Evolutionary conservation across 441 rosid genomes (phyloP), one percentile per base, ranked within the genome.

Genomic region (Melastoma candidum): DNA sequence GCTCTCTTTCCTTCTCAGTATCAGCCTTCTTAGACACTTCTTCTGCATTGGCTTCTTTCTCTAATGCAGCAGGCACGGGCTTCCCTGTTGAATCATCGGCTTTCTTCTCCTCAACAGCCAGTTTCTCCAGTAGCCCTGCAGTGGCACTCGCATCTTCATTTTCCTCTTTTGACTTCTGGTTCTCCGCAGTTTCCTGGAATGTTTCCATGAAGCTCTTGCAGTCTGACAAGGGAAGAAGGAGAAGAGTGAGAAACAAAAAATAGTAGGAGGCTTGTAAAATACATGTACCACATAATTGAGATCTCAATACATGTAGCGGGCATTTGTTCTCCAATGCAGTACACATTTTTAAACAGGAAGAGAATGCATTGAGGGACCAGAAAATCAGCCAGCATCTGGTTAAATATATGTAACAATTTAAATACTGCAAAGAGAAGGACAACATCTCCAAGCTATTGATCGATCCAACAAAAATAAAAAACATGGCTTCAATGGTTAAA

Each of bases 201-300:
- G 2, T 78, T 56, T 90, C 83, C 95, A 77, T 84, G 64, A 87
- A 90, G 32, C 68, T 65, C 71, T 84, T 90, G 76, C 92, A 81
- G 65, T 90, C 97, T 90, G 57, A 11, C 43, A 41, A 27, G 1
- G 9, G 44, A 24, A 44, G 22, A 6, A 2, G 70, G 63, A 63
- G 7, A 51, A 5, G 47, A 2, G 5, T 25, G 13, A 12, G 0
- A 44, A 3, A 12, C 41, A 17, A 17, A 29, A 10, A 26, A 9
- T 36, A 0, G 1, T 9, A 5, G 17, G 46, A 52, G 45, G 32
- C 46, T 52, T 36, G 56, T 14, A 17, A 29, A 25, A 17, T 25
- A 14, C 3, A 27, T 32, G 12, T 3, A 36, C 41, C 6, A 36
- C 41, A 36, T 36, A 17, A 17, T 17, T 17, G 22, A 17, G 22